These are phyloP conservation scores for Fusarium nisikadoi DNA, from an alignment of 2,329 filamentous ascomycete species.

Conservation along the genomic window DNA sequence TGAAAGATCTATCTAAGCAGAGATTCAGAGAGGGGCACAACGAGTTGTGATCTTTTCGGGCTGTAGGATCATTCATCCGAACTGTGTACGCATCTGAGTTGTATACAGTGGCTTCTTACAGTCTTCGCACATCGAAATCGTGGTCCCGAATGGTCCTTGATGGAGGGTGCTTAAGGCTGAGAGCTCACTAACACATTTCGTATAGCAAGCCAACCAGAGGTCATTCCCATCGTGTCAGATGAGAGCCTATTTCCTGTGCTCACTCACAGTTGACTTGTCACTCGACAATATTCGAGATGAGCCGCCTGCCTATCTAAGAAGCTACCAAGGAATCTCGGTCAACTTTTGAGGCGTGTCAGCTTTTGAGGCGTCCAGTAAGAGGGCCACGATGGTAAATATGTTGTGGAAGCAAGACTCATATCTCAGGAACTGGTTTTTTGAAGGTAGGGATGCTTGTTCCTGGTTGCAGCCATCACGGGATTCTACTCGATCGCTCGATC, in stretches of 20 bases:
- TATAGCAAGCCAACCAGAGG: background rate
- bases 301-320: background rate
- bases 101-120: background rate
- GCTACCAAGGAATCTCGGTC: slow-evolving; percentile 3
- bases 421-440: background rate
- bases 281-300: background rate
- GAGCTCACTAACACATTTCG: background rate
- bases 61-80: background rate
- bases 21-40: background rate
- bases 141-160: background rate
- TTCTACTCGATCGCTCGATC: slow-evolving; percentile 19
- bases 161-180: background rate
- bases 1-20: background rate
- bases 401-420: slow-evolving; percentile 2
- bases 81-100: background rate
- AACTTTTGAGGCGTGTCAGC: background rate
- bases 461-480: slow-evolving; percentile 22
- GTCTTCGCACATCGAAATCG: background rate
- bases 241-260: background rate
- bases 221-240: background rate
- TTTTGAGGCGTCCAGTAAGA: slow-evolving; percentile 1
- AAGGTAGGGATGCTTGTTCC: slow-evolving; percentile 11
- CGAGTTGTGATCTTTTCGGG: background rate
- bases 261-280: background rate
- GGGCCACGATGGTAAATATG: background rate